Base-by-base conservation (phyloP, 371 early-diverging fungal genomes). In the Capillidium heterosporum region DNA sequence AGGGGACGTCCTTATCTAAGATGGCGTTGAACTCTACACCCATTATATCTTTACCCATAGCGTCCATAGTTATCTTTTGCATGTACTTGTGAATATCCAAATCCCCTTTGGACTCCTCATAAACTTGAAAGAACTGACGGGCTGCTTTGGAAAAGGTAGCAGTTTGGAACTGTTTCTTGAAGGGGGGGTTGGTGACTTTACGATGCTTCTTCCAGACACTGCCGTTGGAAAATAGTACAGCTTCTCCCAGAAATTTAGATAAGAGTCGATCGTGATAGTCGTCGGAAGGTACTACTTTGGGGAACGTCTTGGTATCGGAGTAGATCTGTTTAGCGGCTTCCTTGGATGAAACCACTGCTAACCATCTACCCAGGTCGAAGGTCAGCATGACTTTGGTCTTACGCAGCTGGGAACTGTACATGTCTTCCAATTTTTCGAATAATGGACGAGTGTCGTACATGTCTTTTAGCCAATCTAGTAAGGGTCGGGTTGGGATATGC, bases 121-220 rank as follows among this genome's bases (percentile, higher is more conserved):
- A 19, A 50, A 21, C 51, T 50, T 28, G 1, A 32, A 5, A n/a
- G 1, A 54, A 29, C 17, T 54, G 23, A 23, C n/a, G 8, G 4
- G 26, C 24, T 13, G 11, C 8, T 3, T 2, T 26, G 24, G 15
- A 29, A 29, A 59, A 59, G 11, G 44, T 31, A 11, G 29, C 32
- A 26, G 53, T 23, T 0, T 31, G 24, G 15, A 31, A 59, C 3
- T 46, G 53, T 32, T 46, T 44, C n/a, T 48, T 51, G 53, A 59
- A 59, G 32, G 59, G 44, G 15, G 58, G 58, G 26, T 51, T 52
- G 21, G 44, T 44, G 21, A 53, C 31, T 13, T 13, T 49, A 47
- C 59, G 59, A 26, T 59, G 53, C 17, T 13, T 43, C 29, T 32
- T 54, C 55, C 55, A 54, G 10, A 41, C 35, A 8, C 41, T 27